Base-by-base conservation (phyloP, 306 rosid species). In the Acacia crassicarpa region DNA sequence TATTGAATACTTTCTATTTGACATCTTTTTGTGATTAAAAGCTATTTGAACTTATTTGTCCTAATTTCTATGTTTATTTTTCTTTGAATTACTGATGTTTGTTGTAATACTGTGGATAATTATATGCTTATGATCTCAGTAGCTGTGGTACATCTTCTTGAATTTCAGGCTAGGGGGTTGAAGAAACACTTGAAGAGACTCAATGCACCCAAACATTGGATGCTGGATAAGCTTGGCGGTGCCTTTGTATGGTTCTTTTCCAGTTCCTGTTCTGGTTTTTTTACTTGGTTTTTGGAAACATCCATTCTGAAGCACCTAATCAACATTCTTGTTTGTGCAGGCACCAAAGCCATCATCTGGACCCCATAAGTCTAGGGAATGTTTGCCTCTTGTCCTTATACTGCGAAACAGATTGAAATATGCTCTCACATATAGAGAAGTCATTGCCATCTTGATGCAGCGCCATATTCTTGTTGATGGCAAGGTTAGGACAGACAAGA, bases 171-270 rank as follows among this genome's bases (percentile, higher is more conserved):
- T 2, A 87, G 97, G 85, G 92, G 97, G 22, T 82, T 93, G 89
- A 93, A 91, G 91, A 93, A 93, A 27, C 89, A 83, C 80, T 61
- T 89, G 88, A 89, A 89, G 91, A 83, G 92, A 89, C 93, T 88
- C 89, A 90, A 92, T 89, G 94, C 92, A 53, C 92, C 89, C 2
- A 92, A 89, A 67, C 94, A 92, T 82, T 90, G 91, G 93, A 90
- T 90, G 94, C 94, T 92, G 14, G 97, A 90, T 75, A 92, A 92
- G 83, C 94, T 89, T 73, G 91, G 97, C 25, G 87, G 89, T 46
- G 89, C 89, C 59, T 83, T 83, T 83, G 87, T 86, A 77, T 44
- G 38, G 17, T 20, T 63, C n/a, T 16, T 16, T 67, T 49, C 13
- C 23, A 4, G 19, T 38, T 65, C 53, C 41, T 53, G 17, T 78